A percentile compares a stretch with the other conserved stretches of the same genome.
These are phyloP conservation scores for Termitomyces sp. DNA, from an alignment of 1,284 basidiomycete species.

Conservation along the genomic window DNA sequence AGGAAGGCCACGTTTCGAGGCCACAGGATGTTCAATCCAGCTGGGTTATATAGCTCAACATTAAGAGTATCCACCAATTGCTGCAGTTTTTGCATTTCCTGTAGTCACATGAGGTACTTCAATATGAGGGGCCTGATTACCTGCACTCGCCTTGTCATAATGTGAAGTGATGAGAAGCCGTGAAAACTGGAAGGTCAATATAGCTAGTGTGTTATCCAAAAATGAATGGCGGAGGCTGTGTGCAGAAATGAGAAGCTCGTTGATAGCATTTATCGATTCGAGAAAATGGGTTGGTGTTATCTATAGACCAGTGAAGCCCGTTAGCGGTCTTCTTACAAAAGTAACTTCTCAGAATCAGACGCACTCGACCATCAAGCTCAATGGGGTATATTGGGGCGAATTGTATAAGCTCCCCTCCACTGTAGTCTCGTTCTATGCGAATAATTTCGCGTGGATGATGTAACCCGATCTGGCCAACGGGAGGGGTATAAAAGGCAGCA, in stretches of 20 bases:
- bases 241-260: constrained; percentile 76
- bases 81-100: constrained; percentile 77
- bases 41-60: constrained; percentile 66
- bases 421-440: constrained; percentile 79
- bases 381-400: constrained; percentile 77
- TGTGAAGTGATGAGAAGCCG: constrained; percentile 59
- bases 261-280: constrained; percentile 80
- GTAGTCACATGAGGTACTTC: constrained; percentile 3
- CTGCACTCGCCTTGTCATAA: constrained; percentile 62
- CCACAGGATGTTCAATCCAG: constrained; percentile 77
- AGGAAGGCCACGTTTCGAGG: constrained; percentile 77
- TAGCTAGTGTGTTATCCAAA: constrained; percentile 64
- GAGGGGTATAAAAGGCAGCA: constrained; percentile 70
- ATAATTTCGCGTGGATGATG: constrained; percentile 84
- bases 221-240: constrained; percentile 62
- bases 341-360: constrained; percentile 24
- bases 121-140: constrained; percentile 1
- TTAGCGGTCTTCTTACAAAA: constrained; percentile 9
- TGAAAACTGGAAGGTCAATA: constrained; percentile 72
- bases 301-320: constrained; percentile 30
- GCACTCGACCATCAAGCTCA: constrained; percentile 77
- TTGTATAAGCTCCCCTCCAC: constrained; percentile 74
- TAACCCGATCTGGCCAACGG: constrained; percentile 74
- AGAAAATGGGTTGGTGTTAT: constrained; percentile 80
- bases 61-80: constrained; percentile 63